A percentile compares a stretch with the other conserved stretches of the same genome.
Evolutionary conservation across 2,329 filamentous ascomycete genomes (phyloP).

Genomic region (Hysterium pulicare): DNA sequence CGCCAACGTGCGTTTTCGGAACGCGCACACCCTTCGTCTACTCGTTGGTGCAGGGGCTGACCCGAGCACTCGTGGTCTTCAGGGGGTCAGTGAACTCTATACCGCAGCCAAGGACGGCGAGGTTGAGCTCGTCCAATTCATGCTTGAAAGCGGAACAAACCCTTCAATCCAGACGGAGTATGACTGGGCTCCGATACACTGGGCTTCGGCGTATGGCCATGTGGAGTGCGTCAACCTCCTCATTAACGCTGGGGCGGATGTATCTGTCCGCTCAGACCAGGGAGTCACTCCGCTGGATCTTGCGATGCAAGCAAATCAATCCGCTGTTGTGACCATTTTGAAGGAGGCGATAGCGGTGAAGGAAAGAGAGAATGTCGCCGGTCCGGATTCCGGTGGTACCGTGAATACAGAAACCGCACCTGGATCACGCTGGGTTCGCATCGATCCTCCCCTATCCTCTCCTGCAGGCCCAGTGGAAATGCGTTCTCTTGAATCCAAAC

Average conservation of each 20-base stretch:
- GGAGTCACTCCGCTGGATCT: slow-evolving; percentile 6
- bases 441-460: background rate
- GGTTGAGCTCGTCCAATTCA: background rate
- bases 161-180: slow-evolving; percentile 5
- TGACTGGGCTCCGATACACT: slow-evolving; percentile 9
- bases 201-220: slow-evolving; percentile 6
- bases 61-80: slow-evolving; percentile 5
- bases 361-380: background rate
- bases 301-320: slow-evolving; percentile 4
- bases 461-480: background rate
- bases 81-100: slow-evolving; percentile 7
- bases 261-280: slow-evolving; percentile 3
- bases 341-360: background rate
- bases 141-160: slow-evolving; percentile 6
- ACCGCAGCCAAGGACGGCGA: slow-evolving; percentile 2
- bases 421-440: too few relatives aligned
- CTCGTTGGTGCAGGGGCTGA: slow-evolving; percentile 6
- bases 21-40: slow-evolving; percentile 4
- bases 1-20: slow-evolving; percentile 1
- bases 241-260: slow-evolving; percentile 6
- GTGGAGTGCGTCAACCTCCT: slow-evolving; percentile 5
- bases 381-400: background rate
- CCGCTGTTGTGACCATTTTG: background rate
- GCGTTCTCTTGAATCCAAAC: background rate
- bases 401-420: background rate